Conservation (phyloP, 805 yeast species). For the Zygosaccharomyces lentus region DNA sequence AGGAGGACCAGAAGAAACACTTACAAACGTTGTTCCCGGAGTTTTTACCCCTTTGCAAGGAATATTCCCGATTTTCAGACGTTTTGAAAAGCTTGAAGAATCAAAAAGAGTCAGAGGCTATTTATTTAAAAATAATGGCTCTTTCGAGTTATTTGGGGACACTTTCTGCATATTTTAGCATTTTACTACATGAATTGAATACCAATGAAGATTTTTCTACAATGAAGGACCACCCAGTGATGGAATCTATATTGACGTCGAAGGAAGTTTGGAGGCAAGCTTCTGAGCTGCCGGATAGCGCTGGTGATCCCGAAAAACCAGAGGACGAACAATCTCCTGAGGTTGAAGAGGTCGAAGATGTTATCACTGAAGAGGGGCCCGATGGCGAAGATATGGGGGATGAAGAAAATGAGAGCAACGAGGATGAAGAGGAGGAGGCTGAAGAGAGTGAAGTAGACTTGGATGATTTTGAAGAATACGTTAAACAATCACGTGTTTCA, state of each 20-base stretch:
- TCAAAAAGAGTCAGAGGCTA: slow-evolving; percentile 35
- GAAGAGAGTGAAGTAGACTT: slow-evolving; percentile 28
- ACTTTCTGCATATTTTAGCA: slow-evolving; percentile 70
- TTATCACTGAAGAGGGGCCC: slow-evolving; percentile 7
- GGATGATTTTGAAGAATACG: slow-evolving; percentile 47
- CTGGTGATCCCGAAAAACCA: slow-evolving; percentile 24
- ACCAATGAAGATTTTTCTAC: slow-evolving; percentile 51
- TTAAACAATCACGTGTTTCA: slow-evolving; percentile 49
- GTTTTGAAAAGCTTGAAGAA: slow-evolving; percentile 38
- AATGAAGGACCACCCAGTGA: slow-evolving; percentile 84
- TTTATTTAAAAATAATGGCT: slow-evolving; percentile 58
- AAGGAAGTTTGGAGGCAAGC: slow-evolving; percentile 92
- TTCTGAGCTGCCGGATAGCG: slow-evolving; percentile 42
- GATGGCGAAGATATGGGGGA: slow-evolving; percentile 22
- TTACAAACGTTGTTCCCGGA: slow-evolving; percentile 74
- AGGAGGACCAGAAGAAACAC: slow-evolving; percentile 48
- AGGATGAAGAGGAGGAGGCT: slow-evolving; percentile 23
- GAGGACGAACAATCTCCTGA: slow-evolving; percentile 16
- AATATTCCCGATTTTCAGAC: slow-evolving; percentile 44
- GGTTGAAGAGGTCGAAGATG: slow-evolving; percentile 20
- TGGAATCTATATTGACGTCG: slow-evolving; percentile 78
- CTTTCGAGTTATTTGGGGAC: slow-evolving; percentile 76
- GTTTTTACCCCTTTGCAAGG: slow-evolving; percentile 69
- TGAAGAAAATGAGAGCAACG: slow-evolving; percentile 25
- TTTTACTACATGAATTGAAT: slow-evolving; percentile 55